Percentiles rank a stretch among this genome's conserved stretches.
Evolutionary conservation across 2,329 filamentous ascomycete species (phyloP).

Genomic region (Kalmusia sp.): DNA sequence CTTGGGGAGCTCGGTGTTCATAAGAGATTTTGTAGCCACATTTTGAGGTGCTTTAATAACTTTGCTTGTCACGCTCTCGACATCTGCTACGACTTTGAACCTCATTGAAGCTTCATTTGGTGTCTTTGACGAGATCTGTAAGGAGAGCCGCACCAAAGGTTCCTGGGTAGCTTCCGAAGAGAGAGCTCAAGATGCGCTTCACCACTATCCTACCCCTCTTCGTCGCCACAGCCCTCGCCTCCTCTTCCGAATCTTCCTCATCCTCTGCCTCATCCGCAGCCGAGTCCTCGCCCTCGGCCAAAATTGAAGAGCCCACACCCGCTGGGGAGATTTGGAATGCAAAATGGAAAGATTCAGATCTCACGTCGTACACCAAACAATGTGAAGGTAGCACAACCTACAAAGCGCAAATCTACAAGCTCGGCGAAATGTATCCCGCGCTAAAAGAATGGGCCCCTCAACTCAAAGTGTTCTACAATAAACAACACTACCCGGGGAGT

Average conservation of each 20-base stretch:
- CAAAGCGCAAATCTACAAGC: constrained; percentile 38
- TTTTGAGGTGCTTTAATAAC: neutral
- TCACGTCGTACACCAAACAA: constrained; percentile 29
- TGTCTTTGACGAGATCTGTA: no score
- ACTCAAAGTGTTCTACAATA: constrained; percentile 47
- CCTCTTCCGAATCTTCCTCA: constrained; percentile 16
- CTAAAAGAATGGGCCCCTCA: constrained; percentile 39
- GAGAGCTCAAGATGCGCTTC: constrained; percentile 29
- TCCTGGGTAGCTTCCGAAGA: neutral
- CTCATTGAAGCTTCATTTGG: no score
- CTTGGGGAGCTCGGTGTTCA: neutral
- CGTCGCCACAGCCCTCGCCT: constrained; percentile 24
- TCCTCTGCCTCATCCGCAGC: constrained; percentile 20
- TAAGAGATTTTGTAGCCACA: neutral
- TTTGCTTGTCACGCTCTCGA: no score
- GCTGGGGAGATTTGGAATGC: constrained; percentile 40
- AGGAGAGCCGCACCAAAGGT: neutral
- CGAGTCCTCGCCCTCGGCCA: constrained; percentile 12
- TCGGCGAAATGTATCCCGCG: constrained; percentile 40
- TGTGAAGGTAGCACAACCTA: constrained; percentile 27
- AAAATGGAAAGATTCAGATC: constrained; percentile 31
- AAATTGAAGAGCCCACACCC: constrained; percentile 32
- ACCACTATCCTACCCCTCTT: constrained; percentile 31
- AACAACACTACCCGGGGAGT: constrained; percentile 55
- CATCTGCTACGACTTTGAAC: no score